Percentiles rank a stretch among this genome's conserved stretches.
Conservation (phyloP, 345 rosid genomes). For the Arabis alpina region DNA sequence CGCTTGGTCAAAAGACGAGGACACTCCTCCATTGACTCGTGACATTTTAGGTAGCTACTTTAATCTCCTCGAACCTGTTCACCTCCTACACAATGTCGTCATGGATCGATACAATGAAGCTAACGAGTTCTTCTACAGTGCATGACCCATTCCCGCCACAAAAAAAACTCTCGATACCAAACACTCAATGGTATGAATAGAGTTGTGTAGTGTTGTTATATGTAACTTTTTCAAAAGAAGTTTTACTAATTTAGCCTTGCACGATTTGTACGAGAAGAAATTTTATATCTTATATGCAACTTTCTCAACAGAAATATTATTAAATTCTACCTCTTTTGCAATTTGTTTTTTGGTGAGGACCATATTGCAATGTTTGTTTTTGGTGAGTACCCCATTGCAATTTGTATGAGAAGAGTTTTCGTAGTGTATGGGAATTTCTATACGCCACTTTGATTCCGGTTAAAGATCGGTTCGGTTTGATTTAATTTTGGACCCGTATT, state of each 20-base stretch:
- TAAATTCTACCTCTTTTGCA: too few relatives aligned
- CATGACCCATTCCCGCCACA: conserved; percentile 1
- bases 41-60: conserved; percentile 72
- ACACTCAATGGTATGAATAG: conserved; percentile 10
- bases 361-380: too few relatives aligned
- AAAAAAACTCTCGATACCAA: neutral
- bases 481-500: too few relatives aligned
- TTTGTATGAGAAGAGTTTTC: too few relatives aligned
- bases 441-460: too few relatives aligned
- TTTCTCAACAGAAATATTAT: neutral
- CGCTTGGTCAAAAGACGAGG: conserved; percentile 57
- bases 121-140: conserved; percentile 53
- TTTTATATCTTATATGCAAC: neutral
- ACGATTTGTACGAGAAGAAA: neutral
- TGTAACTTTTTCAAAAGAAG: conserved; percentile 1
- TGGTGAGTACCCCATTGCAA: too few relatives aligned
- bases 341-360: too few relatives aligned
- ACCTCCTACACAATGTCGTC: conserved; percentile 79
- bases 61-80: conserved; percentile 76
- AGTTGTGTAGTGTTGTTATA: conserved; percentile 5
- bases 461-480: too few relatives aligned
- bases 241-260: neutral
- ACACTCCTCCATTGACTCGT: conserved; percentile 59
- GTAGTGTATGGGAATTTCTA: too few relatives aligned
- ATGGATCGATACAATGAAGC: conserved; percentile 70